Evolutionary conservation across 2,329 filamentous ascomycete genomes (phyloP), one percentile per base, ranked within the genome.

Genomic region (Sclerotinia nivalis): DNA sequence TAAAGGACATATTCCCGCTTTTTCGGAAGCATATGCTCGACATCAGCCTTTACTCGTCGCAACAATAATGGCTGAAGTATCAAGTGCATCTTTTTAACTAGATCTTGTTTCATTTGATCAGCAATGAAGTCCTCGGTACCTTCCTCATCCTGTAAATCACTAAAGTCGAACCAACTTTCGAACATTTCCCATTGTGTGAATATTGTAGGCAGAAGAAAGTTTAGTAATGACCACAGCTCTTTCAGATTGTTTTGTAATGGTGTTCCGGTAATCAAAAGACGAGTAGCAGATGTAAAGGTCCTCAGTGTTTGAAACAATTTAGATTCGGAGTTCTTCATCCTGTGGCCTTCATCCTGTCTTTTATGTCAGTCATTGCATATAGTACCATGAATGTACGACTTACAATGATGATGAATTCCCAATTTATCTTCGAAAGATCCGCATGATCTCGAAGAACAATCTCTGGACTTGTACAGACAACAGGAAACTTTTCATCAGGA

Each of bases 1-100:
- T 96, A 98, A 0, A 99, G 83, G 4, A 99, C 92, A 74, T 99
- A 99, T 79, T 99, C 96, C 40, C 96, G 88, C 83, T 99, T 99
- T 81, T 95, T 96, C 0, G 96, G 96, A n/a, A 99, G 84, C 61
- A 93, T 88, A 2, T 90, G 90, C 68, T 97, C 95, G 0, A 99
- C 96, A 76, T 99, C 96, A 0, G 93, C 91, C 80, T 99, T 99
- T 72, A 99, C 87, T 25, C 96, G 87, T 1, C 96, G 88, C 0
- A 99, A 84, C 1, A 99, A 83, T 75, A 99, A 90, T 0, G 96
- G 96, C 75, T 98, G 97, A 0, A 99, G 81, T 34, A 99, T 94
- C 0, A 95, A 88, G 77, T 99, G 96, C 70, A 99, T 91, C 73
- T 95, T 97, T 66, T 93, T 89, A 1, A 96, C 90, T 1, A 96